Evolutionary conservation across 169 alveolate genomes (phyloP), one percentile per base, ranked within the genome.

Genomic region (Cryptosporidium ryanae): DNA sequence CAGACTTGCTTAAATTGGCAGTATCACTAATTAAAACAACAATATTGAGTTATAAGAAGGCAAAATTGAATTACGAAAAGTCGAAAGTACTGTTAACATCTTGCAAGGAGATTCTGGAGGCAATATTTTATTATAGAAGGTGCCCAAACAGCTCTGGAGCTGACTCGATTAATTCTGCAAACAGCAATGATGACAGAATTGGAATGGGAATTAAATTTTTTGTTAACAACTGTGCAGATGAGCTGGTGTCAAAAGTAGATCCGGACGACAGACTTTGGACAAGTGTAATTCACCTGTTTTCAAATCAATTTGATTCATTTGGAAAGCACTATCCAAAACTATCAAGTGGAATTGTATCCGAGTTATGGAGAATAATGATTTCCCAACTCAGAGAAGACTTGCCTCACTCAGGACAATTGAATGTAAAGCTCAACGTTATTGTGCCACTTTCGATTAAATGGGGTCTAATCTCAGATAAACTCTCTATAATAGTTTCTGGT

Each of bases 11-110:
- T n/a, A 67, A 70, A 18, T 23, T 76, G 21, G 70, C 76, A 17
- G 87, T 76, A 38, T 55, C 63, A 15, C 23, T 76, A n/a, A 31
- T 76, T 29, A 59, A 57, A 43, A 38, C 87, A 43, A 76, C 87
- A 59, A 59, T 76, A 17, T 67, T 57, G 44, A 76, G 65, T 38
- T 76, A 59, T 21, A 27, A 59, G 17, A 76, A 43, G 38, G 52
- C 49, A 0, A 76, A 59, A 61, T 31, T 76, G 15, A 61, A 46
- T 5, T 46, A 59, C 29, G 63, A 57, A 31, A 76, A 76, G 64
- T 67, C 87, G 34, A 76, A 59, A 21, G 43, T 76, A 44, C 59
- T 76, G 12, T 27, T 76, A 43, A 55, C 54, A 18, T 59, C 87
- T n/a, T 38, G 87, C 71, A 76, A 44, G 15, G 87, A 76, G 34